Evolutionary conservation across 1,284 basidiomycete species (phyloP).

Genomic region (Cryptococcus floricola): DNA sequence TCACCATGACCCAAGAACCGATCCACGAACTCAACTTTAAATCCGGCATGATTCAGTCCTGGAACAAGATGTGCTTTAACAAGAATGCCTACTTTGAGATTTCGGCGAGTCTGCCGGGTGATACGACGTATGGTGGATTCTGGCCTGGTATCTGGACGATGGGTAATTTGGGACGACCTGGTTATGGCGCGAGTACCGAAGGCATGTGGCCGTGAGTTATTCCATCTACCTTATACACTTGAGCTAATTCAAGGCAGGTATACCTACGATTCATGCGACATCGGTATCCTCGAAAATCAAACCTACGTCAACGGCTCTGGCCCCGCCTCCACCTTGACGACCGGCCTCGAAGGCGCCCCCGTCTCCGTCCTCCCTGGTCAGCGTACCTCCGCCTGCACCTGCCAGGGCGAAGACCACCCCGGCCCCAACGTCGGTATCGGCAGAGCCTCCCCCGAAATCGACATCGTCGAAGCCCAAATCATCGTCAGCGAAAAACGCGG

Average conservation of each 20-base stretch:
- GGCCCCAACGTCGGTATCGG: constrained; percentile 57
- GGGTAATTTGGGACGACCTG: constrained; percentile 51
- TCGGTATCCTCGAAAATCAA: constrained; percentile 48
- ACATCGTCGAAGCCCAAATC: constrained; percentile 61
- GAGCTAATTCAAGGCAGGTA: constrained; percentile 19
- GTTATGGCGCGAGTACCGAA: constrained; percentile 64
- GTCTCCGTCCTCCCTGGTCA: constrained; percentile 51
- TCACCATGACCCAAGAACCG: constrained; percentile 65
- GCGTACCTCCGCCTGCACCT: constrained; percentile 54
- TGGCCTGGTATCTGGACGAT: constrained; percentile 54
- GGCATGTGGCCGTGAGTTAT: constrained; percentile 52
- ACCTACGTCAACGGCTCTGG: constrained; percentile 45
- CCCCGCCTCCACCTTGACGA: constrained; percentile 42
- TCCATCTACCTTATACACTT: too few species aligned
- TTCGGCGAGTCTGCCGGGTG: constrained; percentile 42
- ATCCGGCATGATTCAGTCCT: constrained; percentile 54
- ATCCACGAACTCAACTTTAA: constrained; percentile 73
- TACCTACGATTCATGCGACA: constrained; percentile 44
- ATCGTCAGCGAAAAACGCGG: constrained; percentile 14
- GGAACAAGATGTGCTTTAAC: constrained; percentile 53
- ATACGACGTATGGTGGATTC: constrained; percentile 46
- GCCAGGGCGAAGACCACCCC: constrained; percentile 61
- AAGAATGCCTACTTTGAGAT: constrained; percentile 47
- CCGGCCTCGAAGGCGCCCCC: constrained; percentile 30
- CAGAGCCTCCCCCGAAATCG: constrained; percentile 64